Percentiles rank a stretch among this genome's conserved stretches.
Conservation (phyloP, 331 rosid genomes). For the Malus hybrid region DNA sequence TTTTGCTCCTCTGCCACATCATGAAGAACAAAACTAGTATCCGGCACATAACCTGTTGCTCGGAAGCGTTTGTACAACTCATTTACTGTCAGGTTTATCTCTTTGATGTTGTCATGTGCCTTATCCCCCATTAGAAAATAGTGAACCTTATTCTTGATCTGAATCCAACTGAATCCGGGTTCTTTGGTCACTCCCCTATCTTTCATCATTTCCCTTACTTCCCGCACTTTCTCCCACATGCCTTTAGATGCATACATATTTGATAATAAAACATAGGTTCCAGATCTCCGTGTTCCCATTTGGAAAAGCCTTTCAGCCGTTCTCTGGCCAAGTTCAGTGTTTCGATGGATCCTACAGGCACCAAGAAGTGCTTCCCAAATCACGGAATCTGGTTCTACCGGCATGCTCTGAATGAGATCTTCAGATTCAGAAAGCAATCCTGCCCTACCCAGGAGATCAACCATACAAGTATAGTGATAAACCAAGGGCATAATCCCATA, state of each 20-base stretch:
- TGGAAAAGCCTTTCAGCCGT: constrained; percentile 18
- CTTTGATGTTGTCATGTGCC: constrained; percentile 6
- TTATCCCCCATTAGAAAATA: constrained; percentile 8
- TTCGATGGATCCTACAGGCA: constrained; percentile 24
- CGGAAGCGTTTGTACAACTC: constrained; percentile 4
- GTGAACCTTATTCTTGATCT: constrained; percentile 13
- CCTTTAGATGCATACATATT: constrained; percentile 21
- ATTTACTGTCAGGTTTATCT: constrained; percentile 2
- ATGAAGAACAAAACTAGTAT: constrained; percentile 13
- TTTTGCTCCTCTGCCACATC: constrained; percentile 26
- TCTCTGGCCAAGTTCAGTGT: constrained; percentile 15
- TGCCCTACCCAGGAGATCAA: constrained; percentile 24
- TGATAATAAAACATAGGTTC: constrained; percentile 10
- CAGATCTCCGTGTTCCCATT: constrained; percentile 1
- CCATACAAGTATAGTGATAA: constrained; percentile 35
- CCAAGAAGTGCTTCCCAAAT: constrained; percentile 34
- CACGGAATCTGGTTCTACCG: constrained; percentile 13
- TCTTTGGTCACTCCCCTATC: constrained; percentile 20
- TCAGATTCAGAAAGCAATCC: constrained; percentile 28
- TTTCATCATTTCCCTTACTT: constrained; percentile 16
- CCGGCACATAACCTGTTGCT: constrained; percentile 16
- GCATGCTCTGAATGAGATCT: constrained; percentile 18
- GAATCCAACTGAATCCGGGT: constrained; percentile 20
- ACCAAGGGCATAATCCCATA: constrained; percentile 22
- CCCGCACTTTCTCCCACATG: constrained; percentile 4